Evolutionary conservation across 768 basidiomycete genomes (phyloP).

Genomic region (Russula earlei): DNA sequence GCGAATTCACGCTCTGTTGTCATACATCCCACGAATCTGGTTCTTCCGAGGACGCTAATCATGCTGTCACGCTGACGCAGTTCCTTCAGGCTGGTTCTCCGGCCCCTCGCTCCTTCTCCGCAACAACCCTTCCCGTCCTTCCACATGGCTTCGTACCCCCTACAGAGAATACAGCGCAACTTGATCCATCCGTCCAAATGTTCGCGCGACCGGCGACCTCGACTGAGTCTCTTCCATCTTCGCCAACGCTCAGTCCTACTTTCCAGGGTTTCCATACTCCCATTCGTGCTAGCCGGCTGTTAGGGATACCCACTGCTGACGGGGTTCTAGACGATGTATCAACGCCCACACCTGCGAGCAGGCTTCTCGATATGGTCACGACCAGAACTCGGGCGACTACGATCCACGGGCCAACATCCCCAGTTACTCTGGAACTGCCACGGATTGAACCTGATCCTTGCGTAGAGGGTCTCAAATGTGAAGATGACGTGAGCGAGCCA

Average conservation of each 20-base stretch:
- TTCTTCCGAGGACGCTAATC: background rate
- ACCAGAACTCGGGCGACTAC: constrained; percentile 12
- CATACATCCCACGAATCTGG: constrained; percentile 11
- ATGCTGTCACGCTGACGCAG: background rate
- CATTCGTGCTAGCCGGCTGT: background rate
- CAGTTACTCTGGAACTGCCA: background rate
- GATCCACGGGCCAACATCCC: constrained; percentile 13
- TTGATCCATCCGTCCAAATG: constrained; percentile 66
- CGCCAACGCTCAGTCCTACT: constrained; percentile 26
- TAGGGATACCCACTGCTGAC: background rate
- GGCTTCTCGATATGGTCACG: background rate
- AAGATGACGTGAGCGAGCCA: background rate
- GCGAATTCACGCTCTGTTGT: constrained; percentile 7
- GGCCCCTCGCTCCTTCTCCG: constrained; percentile 21
- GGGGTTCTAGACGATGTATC: background rate
- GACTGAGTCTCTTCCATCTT: constrained; percentile 55
- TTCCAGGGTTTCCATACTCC: constrained; percentile 19
- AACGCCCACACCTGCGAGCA: background rate
- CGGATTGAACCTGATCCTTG: constrained; percentile 10
- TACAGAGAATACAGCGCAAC: constrained; percentile 34
- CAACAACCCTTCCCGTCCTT: constrained; percentile 30
- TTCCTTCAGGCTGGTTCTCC: constrained; percentile 5
- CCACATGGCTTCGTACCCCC: constrained; percentile 15
- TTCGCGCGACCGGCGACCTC: constrained; percentile 71
- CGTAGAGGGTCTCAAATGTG: constrained; percentile 7